Base-by-base conservation (phyloP, 1,284 basidiomycete species). In the Melampsora larici-populina region DNA sequence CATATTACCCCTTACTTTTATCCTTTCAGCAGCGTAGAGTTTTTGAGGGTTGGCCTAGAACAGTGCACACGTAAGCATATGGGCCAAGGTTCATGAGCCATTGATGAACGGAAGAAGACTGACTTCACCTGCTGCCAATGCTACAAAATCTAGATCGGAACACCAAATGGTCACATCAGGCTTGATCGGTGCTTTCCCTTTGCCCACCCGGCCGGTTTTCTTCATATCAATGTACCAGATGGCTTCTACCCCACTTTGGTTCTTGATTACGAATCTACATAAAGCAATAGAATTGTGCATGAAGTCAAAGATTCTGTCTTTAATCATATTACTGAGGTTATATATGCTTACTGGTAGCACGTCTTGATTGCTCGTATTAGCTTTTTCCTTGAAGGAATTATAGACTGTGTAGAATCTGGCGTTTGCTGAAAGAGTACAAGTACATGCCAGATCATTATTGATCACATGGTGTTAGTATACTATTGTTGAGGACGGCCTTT, bases 121-220 rank as follows among this genome's bases (percentile, higher is more conserved):
- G 21, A 70, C 75, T 55, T 78, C 67, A 24, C 75, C 75, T 2
- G 75, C 43, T 60, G 75, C 75, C 9, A 78, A 66, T 46, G 75
- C 75, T 2, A 78, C 68, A 29, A 78, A 49, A 48, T 78, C 75
- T 9, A 46, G 29, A 51, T 78, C 75, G 48, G 67, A 78, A 65
- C 75, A 78, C 75, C 67, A 78, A 46, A 78, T 70, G 24, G 75
- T 70, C 1, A 78, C 75, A 49, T 78, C 75, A 2, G 75, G 75
- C 48, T 78, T 78, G 43, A 64, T 69, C 5, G 75, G 75, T 13
- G 75, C 67, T 36, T 70, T 70, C 13, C 75, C 75, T 26, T 78
- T 78, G 5, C 66, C 75, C 8, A 78, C 75, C 17, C 66, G 75
- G 9, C 75, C 75, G 29, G 55, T 78, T 48, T 70, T 70, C 67